Base-by-base conservation (phyloP, 139 green algal genomes). In the Pleodorina starrii region DNA sequence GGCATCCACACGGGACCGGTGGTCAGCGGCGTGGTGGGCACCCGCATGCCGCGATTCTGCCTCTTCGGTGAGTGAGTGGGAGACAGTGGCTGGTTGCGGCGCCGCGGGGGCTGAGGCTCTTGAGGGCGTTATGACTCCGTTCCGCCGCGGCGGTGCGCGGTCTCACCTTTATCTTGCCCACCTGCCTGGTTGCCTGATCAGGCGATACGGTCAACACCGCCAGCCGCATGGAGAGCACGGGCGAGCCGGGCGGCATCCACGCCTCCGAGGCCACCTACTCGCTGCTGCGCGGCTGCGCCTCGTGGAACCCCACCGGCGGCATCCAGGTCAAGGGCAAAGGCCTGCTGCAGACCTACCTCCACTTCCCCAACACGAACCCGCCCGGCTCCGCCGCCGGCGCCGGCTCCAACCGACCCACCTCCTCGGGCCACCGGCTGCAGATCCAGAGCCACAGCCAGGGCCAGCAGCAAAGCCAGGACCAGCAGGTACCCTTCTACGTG, bases 31-130 rank as follows among this genome's bases (percentile, higher is more conserved):
- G 80, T 86, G 36, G 80, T 86, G 36, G 80, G 80, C 38, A 73
- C 57, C 16, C 80, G 80, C 80, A 86, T 86, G 80, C 80, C 80
- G 2, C 82, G 82, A 3, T 86, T 86, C 80, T 86, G 80, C 80
- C 80, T 86, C 54, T 86, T 86, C 44, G 80, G 80, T 21, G 88
- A 93, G 63, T 66, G 21, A 66, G n/a, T n/a, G n/a, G n/a, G n/a
- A n/a, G 50, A 89, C 90, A 7, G 76, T 92, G n/a, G n/a, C n/a
- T n/a, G n/a, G n/a, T n/a, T n/a, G n/a, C n/a, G n/a, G n/a, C n/a
- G n/a, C n/a, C n/a, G n/a, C n/a, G n/a, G n/a, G n/a, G n/a, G n/a
- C n/a, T n/a, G n/a, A n/a, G n/a, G n/a, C n/a, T n/a, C n/a, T n/a
- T n/a, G n/a, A n/a, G n/a, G n/a, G n/a, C n/a, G n/a, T n/a, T n/a